Conservation (phyloP, 2,329 filamentous ascomycete genomes). For the Colletotrichum simmondsii region DNA sequence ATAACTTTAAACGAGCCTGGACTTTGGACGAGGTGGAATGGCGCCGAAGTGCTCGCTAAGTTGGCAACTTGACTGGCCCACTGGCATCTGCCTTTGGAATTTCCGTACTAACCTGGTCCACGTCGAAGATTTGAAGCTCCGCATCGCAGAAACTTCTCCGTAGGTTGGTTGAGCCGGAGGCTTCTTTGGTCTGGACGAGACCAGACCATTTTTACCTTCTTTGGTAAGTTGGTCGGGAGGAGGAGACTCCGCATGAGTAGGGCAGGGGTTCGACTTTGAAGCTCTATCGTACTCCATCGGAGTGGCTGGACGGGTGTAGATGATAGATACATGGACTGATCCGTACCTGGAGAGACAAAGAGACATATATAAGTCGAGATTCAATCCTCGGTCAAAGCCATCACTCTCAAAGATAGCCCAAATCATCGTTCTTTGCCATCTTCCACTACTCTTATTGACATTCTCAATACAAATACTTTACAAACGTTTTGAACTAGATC, state of each 20-base stretch:
- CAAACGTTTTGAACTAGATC: too few species aligned
- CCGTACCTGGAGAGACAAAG: neutral
- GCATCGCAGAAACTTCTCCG: neutral
- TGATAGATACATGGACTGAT: neutral
- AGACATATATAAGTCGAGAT: neutral
- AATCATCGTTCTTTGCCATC: neutral
- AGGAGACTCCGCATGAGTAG: neutral
- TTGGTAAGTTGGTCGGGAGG: neutral
- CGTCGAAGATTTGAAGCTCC: neutral
- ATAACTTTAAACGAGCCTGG: conserved; percentile 24
- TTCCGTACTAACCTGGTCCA: neutral
- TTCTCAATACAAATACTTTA: too few species aligned
- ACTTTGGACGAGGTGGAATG: neutral
- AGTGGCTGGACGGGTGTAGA: neutral
- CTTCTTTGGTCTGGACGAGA: neutral
- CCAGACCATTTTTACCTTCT: neutral
- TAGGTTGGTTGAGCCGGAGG: neutral
- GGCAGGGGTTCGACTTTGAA: neutral
- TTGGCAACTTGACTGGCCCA: neutral
- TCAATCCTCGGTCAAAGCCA: neutral
- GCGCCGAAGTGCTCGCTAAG: neutral
- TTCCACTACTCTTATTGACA: neutral
- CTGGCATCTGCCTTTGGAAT: neutral
- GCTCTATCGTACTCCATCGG: neutral
- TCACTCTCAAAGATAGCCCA: neutral